These are phyloP conservation scores for Colletotrichum musae DNA, from an alignment of 2,329 filamentous ascomycete species.

Conservation along the genomic window DNA sequence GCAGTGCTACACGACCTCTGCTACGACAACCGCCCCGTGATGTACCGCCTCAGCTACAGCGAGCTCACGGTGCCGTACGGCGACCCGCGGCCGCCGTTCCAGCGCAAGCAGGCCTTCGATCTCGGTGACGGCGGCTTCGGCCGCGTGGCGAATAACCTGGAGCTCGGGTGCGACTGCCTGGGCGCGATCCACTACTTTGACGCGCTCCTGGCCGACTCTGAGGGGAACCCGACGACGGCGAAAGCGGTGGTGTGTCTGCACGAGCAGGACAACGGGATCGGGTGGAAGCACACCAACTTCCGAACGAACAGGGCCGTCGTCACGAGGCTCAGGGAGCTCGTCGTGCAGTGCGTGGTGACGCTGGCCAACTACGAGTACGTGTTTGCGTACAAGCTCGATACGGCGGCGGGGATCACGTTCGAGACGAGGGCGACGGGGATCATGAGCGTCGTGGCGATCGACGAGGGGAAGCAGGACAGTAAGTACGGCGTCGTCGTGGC, in stretches of 20 bases:
- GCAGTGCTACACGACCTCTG: constrained; percentile 78
- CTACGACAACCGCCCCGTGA: constrained; percentile 75
- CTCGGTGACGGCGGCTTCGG: constrained; percentile 79
- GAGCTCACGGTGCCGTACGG: constrained; percentile 81
- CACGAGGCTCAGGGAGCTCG: constrained; percentile 72
- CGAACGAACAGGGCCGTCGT: constrained; percentile 75
- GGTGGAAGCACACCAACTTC: constrained; percentile 81
- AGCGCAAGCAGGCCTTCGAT: constrained; percentile 80
- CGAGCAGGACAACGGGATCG: constrained; percentile 79
- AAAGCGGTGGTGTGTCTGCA: constrained; percentile 78
- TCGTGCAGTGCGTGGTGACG: constrained; percentile 79
- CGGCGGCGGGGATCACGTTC: constrained; percentile 72
- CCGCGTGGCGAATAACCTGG: constrained; percentile 76
- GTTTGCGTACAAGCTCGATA: constrained; percentile 69
- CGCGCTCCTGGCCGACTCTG: constrained; percentile 64
- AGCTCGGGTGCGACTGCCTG: constrained; percentile 78
- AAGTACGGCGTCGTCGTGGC: constrained; percentile 74
- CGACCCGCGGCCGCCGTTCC: constrained; percentile 75
- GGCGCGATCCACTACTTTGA: constrained; percentile 78
- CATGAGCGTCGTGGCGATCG: constrained; percentile 72
- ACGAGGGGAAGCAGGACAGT: constrained; percentile 63
- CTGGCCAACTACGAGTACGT: constrained; percentile 79
- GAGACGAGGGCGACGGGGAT: constrained; percentile 78
- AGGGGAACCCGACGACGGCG: constrained; percentile 66
- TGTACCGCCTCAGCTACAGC: constrained; percentile 76